These are phyloP conservation scores for Vanderwaltozyma yarrowii DNA, from an alignment of 805 yeast species.

Conservation along the genomic window DNA sequence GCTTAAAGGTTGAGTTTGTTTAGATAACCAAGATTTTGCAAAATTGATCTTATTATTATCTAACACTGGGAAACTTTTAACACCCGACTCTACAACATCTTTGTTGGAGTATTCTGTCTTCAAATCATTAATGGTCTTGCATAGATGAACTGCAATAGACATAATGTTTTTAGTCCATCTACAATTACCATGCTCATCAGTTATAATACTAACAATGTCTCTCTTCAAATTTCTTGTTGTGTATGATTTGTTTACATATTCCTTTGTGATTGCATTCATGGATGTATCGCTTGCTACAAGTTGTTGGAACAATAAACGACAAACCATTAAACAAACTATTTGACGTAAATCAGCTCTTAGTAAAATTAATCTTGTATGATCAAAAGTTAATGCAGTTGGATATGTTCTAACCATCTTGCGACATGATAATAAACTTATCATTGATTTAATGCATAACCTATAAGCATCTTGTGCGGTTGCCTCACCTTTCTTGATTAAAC, in stretches of 20 bases:
- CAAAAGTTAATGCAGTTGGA: conserved; percentile 77
- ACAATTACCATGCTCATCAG: conserved; percentile 77
- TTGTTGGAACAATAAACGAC: conserved; percentile 64
- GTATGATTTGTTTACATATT: conserved; percentile 29
- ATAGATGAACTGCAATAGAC: conserved; percentile 50
- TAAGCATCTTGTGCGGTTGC: conserved; percentile 24
- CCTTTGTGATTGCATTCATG: conserved; percentile 25
- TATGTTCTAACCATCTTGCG: conserved; percentile 73
- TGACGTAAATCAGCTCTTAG: conserved; percentile 81
- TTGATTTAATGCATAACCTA: conserved; percentile 39
- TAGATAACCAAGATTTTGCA: conserved; percentile 68
- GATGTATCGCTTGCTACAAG: conserved; percentile 34
- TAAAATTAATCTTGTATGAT: conserved; percentile 66
- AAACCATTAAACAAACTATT: conserved; percentile 67
- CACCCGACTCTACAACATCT: conserved; percentile 3
- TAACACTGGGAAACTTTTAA: conserved; percentile 15
- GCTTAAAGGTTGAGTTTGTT: conserved; percentile 77
- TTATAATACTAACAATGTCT: conserved; percentile 67
- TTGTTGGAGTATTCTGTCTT: conserved; percentile 15
- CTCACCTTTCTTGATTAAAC: conserved; percentile 4
- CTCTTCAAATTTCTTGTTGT: conserved; percentile 44
- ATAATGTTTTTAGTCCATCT: conserved; percentile 84
- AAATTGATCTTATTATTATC: conserved; percentile 34
- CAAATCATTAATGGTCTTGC: conserved; percentile 23
- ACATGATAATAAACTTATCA: conserved; percentile 59